A percentile compares a stretch with the other conserved stretches of the same genome.
These are phyloP conservation scores for Quercus tomentella DNA, from an alignment of 331 rosid genomes.

Conservation along the genomic window DNA sequence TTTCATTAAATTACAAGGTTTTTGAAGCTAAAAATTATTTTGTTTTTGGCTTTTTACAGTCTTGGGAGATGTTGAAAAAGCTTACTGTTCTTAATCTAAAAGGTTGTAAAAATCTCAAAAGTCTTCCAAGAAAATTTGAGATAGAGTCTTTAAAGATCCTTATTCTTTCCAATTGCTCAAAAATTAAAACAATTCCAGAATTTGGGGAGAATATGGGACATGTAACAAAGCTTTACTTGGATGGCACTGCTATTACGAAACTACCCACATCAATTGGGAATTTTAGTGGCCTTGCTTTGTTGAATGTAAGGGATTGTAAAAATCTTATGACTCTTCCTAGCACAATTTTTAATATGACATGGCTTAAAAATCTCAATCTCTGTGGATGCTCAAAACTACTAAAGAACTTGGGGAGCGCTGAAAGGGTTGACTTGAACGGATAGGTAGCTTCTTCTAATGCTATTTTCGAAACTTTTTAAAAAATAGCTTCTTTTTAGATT, in stretches of 20 bases:
- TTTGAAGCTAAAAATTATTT: no score
- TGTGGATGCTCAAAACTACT: slow-evolving; percentile 23
- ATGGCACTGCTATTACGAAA: no score
- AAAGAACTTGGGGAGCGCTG: neutral
- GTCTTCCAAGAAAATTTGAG: neutral
- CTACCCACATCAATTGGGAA: no score
- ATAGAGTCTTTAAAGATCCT: slow-evolving; percentile 2
- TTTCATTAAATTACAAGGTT: no score
- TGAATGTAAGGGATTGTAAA: neutral
- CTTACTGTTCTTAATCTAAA: neutral
- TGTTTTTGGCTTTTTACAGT: neutral
- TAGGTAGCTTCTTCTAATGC: no score
- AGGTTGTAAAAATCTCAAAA: slow-evolving; percentile 9
- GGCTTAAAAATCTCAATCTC: slow-evolving; percentile 10
- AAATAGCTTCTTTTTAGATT: no score
- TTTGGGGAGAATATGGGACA: slow-evolving; percentile 9
- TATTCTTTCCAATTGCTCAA: slow-evolving; percentile 21
- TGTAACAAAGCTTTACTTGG: neutral
- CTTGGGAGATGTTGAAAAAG: neutral
- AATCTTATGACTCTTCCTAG: neutral
- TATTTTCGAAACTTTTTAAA: no score
- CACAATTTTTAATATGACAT: neutral
- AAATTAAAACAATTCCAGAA: slow-evolving; percentile 1
- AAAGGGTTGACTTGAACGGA: no score
- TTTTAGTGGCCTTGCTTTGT: no score